These are phyloP conservation scores for Dovyalis caffra DNA, from an alignment of 345 rosid genomes.

Conservation along the genomic window DNA sequence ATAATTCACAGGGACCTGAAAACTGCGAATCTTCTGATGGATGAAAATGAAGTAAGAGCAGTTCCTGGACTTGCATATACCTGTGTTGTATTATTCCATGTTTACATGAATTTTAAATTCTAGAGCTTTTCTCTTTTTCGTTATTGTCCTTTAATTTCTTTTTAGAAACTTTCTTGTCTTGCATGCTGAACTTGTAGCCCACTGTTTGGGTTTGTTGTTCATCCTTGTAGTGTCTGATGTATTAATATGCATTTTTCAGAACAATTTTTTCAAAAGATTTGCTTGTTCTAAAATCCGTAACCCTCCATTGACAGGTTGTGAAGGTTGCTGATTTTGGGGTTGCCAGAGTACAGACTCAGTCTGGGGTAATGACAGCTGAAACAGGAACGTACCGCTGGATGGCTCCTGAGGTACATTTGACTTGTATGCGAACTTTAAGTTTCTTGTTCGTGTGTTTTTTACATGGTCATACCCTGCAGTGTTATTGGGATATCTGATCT, in stretches of 20 bases:
- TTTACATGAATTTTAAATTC: constrained; percentile 1
- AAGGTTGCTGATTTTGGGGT: constrained; percentile 99
- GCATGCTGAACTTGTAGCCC: background rate
- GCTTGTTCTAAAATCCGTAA: constrained; percentile 6
- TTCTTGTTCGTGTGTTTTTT: constrained; percentile 11
- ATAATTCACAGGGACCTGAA: constrained; percentile 95
- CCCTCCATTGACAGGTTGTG: constrained; percentile 61
- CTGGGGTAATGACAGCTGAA: constrained; percentile 98
- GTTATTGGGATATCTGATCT: constrained; percentile 12
- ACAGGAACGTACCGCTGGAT: constrained; percentile 99
- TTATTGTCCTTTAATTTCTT: background rate
- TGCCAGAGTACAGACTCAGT: constrained; percentile 85
- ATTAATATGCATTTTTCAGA: background rate
- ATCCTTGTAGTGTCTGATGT: background rate
- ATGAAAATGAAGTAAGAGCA: constrained; percentile 84
- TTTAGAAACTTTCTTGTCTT: background rate
- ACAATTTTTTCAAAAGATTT: background rate
- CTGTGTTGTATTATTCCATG: background rate
- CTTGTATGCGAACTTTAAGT: background rate
- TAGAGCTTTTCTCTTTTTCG: background rate
- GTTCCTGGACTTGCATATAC: constrained; percentile 3
- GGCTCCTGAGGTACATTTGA: constrained; percentile 84
- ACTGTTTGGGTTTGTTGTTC: background rate
- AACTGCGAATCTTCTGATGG: constrained; percentile 98
- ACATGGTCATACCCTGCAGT: constrained; percentile 1